phyloP scores from a whole-genome alignment of 225 moss, liverwort and hornwort genomes.

The Pseudisothecium myosuroides region DNA sequence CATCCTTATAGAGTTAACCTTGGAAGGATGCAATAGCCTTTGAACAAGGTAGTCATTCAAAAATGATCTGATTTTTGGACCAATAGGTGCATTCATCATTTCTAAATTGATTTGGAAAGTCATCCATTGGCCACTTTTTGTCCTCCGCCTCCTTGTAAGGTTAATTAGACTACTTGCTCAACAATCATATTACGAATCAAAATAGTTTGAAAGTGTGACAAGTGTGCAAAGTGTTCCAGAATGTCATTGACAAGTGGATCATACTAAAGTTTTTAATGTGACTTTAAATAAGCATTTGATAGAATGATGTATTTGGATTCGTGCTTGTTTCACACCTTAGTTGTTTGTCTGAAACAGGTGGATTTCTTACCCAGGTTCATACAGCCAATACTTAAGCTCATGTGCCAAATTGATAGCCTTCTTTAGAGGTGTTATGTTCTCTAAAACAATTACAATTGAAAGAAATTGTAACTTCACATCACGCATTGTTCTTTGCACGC shows the following conservation, averaged over 20 bases:
- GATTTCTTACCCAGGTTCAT: neutral
- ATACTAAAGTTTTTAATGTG: too few species aligned
- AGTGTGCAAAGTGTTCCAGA: neutral
- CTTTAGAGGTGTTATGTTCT: neutral
- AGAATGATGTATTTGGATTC: neutral
- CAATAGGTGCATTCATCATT: neutral
- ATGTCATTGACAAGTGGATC: neutral
- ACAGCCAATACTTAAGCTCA: neutral
- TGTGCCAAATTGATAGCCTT: neutral
- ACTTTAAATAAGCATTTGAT: neutral
- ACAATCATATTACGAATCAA: neutral
- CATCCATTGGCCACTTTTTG: accelerated
- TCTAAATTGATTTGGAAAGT: neutral
- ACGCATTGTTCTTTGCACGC: neutral
- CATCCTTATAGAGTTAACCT: neutral
- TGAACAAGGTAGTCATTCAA: neutral
- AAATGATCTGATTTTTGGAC: neutral
- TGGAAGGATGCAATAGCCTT: accelerated
- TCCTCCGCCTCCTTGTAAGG: accelerated
- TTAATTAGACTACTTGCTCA: neutral
- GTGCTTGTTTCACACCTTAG: neutral
- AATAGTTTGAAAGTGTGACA: neutral
- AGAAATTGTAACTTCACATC: neutral
- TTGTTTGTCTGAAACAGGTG: neutral
- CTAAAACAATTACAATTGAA: too few species aligned